These are phyloP conservation scores for Simmondsia chinensis DNA, from an alignment of 148 eudicot genomes.

Conservation along the genomic window DNA sequence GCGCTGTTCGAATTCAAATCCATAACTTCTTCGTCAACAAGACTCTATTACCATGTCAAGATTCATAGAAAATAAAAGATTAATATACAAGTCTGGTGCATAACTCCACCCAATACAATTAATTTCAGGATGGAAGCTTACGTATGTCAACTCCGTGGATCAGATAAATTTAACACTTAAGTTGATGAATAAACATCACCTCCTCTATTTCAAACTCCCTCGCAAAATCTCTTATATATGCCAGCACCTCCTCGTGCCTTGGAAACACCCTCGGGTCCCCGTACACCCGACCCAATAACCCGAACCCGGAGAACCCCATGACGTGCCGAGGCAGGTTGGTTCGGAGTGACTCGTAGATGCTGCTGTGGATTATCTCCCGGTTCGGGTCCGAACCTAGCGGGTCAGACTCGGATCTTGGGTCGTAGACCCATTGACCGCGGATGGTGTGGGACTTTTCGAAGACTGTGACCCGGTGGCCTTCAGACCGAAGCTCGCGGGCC, in stretches of 20 bases:
- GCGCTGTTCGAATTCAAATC: too few relatives aligned
- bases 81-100: too few relatives aligned
- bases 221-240: slow-evolving; percentile 20
- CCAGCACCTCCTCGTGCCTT: slow-evolving; percentile 29
- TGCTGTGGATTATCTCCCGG: slow-evolving; percentile 17
- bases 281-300: slow-evolving; percentile 6
- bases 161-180: too few relatives aligned
- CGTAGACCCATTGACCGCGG: slow-evolving; percentile 35
- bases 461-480: slow-evolving; percentile 22
- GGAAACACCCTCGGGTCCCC: slow-evolving; percentile 26
- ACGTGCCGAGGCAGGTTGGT: slow-evolving; percentile 25
- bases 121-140: too few relatives aligned
- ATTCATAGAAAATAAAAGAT: too few relatives aligned
- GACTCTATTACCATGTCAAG: too few relatives aligned
- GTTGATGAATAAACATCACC: too few relatives aligned
- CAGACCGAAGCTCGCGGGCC: slow-evolving; percentile 28
- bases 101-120: too few relatives aligned
- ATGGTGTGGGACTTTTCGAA: slow-evolving; percentile 19
- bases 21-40: too few relatives aligned
- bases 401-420: slow-evolving; percentile 26
- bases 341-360: slow-evolving; percentile 26
- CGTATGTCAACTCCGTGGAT: too few relatives aligned
- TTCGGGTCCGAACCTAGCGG: slow-evolving; percentile 15
- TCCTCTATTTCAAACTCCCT: slow-evolving; percentile 10
- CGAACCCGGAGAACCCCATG: slow-evolving; percentile 32